Conservation (phyloP, 2,329 filamentous ascomycete genomes). For the Fusarium sp. region DNA sequence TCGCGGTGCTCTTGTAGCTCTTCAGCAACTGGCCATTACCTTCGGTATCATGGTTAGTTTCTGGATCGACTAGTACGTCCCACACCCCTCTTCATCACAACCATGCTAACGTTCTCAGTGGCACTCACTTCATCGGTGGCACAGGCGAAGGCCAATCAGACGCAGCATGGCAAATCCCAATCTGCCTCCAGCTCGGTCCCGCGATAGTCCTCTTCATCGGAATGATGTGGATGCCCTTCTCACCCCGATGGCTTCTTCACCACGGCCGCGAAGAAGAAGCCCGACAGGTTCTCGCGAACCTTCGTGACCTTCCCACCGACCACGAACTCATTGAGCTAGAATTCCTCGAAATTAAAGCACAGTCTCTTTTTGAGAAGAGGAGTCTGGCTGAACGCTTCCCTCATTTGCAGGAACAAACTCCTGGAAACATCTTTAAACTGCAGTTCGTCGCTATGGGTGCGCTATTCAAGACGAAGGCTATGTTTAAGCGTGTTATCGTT, state of each 20-base stretch:
- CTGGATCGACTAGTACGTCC: constrained; percentile 68
- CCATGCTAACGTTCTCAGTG: constrained; percentile 46
- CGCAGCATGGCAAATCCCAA: constrained; percentile 79
- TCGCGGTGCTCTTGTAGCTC: constrained; percentile 57
- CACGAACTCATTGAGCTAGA: constrained; percentile 78
- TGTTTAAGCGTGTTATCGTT: constrained; percentile 74
- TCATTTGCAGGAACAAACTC: constrained; percentile 4
- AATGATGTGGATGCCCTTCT: constrained; percentile 85
- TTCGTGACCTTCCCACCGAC: constrained; percentile 69
- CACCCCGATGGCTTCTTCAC: constrained; percentile 79
- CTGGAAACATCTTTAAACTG: constrained; percentile 69
- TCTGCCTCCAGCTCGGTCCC: constrained; percentile 76
- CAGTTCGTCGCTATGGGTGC: constrained; percentile 75
- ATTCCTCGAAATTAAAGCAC: constrained; percentile 85
- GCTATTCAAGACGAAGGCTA: constrained; percentile 72
- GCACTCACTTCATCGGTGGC: constrained; percentile 74
- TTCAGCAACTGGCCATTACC: constrained; percentile 66
- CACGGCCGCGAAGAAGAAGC: constrained; percentile 77
- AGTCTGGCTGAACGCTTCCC: constrained; percentile 23
- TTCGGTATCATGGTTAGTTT: constrained; percentile 74
- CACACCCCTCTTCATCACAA: too few relatives aligned
- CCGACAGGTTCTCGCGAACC: constrained; percentile 68
- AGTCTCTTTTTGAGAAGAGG: constrained; percentile 79
- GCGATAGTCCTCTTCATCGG: constrained; percentile 74
- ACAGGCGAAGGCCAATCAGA: constrained; percentile 65